These are phyloP conservation scores for Ganoderma sinense DNA, from an alignment of 1,284 basidiomycete species.

Conservation along the genomic window DNA sequence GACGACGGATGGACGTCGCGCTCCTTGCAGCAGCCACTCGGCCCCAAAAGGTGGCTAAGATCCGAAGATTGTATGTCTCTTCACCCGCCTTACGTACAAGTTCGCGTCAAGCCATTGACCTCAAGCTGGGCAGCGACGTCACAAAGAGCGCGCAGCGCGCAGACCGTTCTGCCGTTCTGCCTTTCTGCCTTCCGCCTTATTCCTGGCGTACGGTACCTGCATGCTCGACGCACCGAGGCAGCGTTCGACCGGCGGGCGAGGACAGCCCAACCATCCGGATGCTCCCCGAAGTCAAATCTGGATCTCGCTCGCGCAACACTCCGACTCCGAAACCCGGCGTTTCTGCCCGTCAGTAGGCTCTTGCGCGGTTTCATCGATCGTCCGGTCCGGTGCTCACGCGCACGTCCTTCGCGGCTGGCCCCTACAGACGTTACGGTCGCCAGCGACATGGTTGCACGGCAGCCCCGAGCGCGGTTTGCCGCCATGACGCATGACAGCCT, in stretches of 20 bases:
- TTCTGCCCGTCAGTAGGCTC: constrained; percentile 14
- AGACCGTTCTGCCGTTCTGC: neutral
- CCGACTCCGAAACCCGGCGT: constrained; percentile 17
- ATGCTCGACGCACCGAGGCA: constrained; percentile 6
- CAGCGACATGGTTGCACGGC: neutral
- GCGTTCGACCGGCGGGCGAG: neutral
- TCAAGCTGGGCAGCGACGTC: constrained; percentile 8
- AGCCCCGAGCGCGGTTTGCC: constrained; percentile 1
- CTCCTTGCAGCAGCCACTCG: constrained; percentile 10
- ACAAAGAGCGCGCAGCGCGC: constrained; percentile 7
- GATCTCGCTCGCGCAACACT: constrained; percentile 9
- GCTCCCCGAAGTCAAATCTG: constrained; percentile 11
- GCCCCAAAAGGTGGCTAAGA: constrained; percentile 9
- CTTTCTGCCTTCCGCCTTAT: neutral
- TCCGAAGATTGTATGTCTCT: constrained; percentile 18
- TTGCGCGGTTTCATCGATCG: constrained; percentile 11
- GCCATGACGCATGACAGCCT: neutral
- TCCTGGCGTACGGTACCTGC: constrained; percentile 19
- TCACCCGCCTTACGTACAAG: constrained; percentile 20
- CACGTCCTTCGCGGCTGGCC: constrained; percentile 7
- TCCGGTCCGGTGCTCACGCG: constrained; percentile 16
- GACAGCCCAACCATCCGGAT: constrained; percentile 5
- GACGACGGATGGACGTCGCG: neutral
- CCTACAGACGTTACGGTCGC: neutral
- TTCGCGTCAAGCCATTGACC: constrained; percentile 2